A percentile compares a stretch with the other conserved stretches of the same genome.
phyloP scores from a whole-genome alignment of 1,139 yeast genomes.

The Candida smagusa region DNA sequence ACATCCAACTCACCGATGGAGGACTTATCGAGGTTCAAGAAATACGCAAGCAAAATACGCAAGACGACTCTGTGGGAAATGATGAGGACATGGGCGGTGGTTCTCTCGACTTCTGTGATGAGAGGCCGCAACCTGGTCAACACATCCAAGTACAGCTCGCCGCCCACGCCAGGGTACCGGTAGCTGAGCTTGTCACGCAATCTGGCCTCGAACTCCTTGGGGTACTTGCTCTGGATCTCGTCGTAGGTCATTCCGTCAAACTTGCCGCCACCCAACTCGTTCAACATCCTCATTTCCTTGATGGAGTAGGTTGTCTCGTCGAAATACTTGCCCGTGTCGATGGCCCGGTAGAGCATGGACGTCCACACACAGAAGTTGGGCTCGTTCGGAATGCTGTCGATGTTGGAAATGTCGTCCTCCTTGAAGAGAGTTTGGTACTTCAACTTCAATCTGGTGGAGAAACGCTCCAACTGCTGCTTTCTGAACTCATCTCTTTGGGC shows the following conservation, averaged over 20 bases:
- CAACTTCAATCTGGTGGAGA: slow-evolving; percentile 40
- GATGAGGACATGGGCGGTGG: slow-evolving; percentile 80
- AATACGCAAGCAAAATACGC: slow-evolving; percentile 82
- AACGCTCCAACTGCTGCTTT: slow-evolving; percentile 56
- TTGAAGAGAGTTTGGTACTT: slow-evolving; percentile 33
- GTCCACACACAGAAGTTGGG: slow-evolving; percentile 91
- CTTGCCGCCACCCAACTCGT: slow-evolving; percentile 89
- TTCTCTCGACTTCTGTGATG: slow-evolving; percentile 88
- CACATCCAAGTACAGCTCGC: slow-evolving; percentile 92
- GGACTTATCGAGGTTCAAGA: slow-evolving; percentile 78
- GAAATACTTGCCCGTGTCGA: slow-evolving; percentile 75
- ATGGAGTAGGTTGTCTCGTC: slow-evolving; percentile 71
- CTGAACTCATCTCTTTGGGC: slow-evolving; percentile 71
- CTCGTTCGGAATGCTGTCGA: slow-evolving; percentile 47
- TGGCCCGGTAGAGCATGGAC: slow-evolving; percentile 74
- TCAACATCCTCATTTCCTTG: slow-evolving; percentile 89
- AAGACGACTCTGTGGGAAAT: slow-evolving; percentile 91
- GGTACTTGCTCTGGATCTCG: slow-evolving; percentile 68
- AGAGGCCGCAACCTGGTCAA: slow-evolving; percentile 85
- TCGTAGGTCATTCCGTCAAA: slow-evolving; percentile 62
- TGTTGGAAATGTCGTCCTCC: slow-evolving; percentile 21
- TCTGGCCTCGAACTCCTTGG: slow-evolving; percentile 77
- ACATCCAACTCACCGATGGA: slow-evolving; percentile 88
- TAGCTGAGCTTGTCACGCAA: slow-evolving; percentile 73
- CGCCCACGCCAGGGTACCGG: slow-evolving; percentile 96